These are phyloP conservation scores for Euphorbia corollata DNA, from an alignment of 441 rosid genomes.

Conservation along the genomic window DNA sequence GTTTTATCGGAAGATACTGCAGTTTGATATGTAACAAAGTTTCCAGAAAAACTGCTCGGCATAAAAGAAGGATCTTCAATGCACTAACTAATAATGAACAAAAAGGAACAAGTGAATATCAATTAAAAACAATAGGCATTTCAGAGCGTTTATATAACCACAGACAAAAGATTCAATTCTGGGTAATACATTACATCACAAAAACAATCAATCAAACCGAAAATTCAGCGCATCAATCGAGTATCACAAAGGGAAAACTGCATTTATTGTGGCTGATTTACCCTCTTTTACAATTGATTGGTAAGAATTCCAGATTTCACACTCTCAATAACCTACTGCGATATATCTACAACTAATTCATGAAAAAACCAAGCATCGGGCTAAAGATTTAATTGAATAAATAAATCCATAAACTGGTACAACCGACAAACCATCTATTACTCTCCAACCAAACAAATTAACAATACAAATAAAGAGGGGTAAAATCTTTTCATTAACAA, in stretches of 20 bases:
- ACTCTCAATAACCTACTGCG: background rate
- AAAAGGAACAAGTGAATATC: conserved; percentile 1
- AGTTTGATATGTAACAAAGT: conserved; percentile 19
- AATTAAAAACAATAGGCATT: background rate
- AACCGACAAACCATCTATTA: background rate
- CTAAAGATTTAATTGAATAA: background rate
- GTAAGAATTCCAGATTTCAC: too few species aligned
- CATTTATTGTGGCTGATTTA: too few species aligned
- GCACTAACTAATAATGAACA: conserved; percentile 10
- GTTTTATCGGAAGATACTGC: conserved; percentile 17
- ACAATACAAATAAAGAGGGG: background rate
- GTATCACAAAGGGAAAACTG: too few species aligned
- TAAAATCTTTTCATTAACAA: background rate
- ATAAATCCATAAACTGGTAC: conserved; percentile 7
- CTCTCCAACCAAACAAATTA: conserved; percentile 1
- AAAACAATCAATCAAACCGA: too few species aligned
- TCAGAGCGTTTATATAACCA: background rate
- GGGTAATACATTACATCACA: too few species aligned
- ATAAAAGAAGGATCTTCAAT: conserved; percentile 19
- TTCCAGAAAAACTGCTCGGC: conserved; percentile 20
- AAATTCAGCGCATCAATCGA: too few species aligned
- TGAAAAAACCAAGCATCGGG: background rate
- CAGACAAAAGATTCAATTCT: too few species aligned
- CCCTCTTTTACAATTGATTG: background rate
- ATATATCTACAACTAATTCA: background rate